Conservation (phyloP, 2,329 filamentous ascomycete genomes). For the Rhynchosporium agropyri region DNA sequence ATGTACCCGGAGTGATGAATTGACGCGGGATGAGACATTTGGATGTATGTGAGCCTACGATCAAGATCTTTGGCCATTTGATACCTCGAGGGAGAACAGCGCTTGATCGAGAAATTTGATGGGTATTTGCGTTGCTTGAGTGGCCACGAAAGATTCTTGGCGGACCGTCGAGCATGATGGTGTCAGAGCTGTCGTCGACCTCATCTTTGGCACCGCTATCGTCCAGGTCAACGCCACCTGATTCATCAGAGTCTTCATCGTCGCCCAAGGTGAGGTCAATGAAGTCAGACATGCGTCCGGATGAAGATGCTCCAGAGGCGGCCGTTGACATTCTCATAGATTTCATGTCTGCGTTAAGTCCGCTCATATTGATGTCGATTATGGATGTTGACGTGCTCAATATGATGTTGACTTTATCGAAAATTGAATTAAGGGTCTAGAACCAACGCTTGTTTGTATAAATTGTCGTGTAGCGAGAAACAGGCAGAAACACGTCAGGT, state of each 20-base stretch:
- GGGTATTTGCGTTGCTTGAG: neutral
- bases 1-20: neutral
- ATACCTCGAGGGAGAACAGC: neutral
- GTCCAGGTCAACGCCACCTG: neutral
- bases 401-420: no score
- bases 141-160: neutral
- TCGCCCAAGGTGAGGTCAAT: constrained; percentile 6
- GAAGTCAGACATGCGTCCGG: neutral
- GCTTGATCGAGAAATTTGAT: neutral
- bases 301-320: neutral
- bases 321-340: neutral
- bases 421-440: no score
- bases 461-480: no score
- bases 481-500: no score
- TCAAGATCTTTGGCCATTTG: neutral
- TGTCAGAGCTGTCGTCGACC: neutral
- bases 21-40: neutral
- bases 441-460: no score
- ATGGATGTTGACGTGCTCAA: no score
- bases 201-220: neutral
- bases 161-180: neutral
- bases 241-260: neutral
- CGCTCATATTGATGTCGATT: no score
- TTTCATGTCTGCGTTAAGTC: neutral
- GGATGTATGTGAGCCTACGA: neutral